Conservation (phyloP, 75 land plant genomes). For the Selaginella moellendorffii region DNA sequence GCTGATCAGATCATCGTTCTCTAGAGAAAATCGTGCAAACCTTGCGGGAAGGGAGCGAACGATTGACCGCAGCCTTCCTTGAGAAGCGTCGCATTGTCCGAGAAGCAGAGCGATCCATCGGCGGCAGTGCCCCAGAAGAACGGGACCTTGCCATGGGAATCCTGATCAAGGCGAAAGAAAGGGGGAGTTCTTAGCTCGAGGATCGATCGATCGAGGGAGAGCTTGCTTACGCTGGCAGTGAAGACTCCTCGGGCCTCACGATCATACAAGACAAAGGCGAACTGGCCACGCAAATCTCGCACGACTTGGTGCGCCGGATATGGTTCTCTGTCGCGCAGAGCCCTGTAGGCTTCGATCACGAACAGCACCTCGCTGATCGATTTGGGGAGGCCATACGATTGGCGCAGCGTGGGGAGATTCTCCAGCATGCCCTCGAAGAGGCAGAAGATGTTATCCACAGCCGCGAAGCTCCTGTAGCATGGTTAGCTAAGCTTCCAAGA, state of each 20-base stretch:
- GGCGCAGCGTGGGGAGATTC: background rate
- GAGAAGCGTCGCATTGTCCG: slow-evolving; percentile 48
- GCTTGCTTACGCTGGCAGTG: slow-evolving; percentile 49
- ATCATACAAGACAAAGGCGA: slow-evolving; percentile 79
- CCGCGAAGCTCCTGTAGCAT: background rate
- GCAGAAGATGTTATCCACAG: background rate
- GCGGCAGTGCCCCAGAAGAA: slow-evolving; percentile 82
- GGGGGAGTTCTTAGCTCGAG: background rate
- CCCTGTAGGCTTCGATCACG: slow-evolving; percentile 2
- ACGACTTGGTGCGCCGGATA: slow-evolving; percentile 88
- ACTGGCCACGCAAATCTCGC: slow-evolving; percentile 52
- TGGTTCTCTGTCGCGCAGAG: slow-evolving; percentile 19
- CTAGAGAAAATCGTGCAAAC: slow-evolving; percentile 8
- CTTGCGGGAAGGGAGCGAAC: slow-evolving; percentile 72
- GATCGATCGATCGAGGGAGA: too few relatives aligned
- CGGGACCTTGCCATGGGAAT: slow-evolving; percentile 37
- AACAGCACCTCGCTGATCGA: slow-evolving; percentile 1
- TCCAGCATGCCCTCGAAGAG: background rate
- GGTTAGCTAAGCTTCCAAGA: background rate
- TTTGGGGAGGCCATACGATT: slow-evolving; percentile 2
- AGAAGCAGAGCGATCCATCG: slow-evolving; percentile 72
- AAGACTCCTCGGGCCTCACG: slow-evolving; percentile 35
- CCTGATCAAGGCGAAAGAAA: background rate
- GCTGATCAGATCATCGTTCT: background rate
- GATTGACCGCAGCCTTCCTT: slow-evolving; percentile 70